Conservation (phyloP, 441 rosid species). For the Gossypium trilobum region DNA sequence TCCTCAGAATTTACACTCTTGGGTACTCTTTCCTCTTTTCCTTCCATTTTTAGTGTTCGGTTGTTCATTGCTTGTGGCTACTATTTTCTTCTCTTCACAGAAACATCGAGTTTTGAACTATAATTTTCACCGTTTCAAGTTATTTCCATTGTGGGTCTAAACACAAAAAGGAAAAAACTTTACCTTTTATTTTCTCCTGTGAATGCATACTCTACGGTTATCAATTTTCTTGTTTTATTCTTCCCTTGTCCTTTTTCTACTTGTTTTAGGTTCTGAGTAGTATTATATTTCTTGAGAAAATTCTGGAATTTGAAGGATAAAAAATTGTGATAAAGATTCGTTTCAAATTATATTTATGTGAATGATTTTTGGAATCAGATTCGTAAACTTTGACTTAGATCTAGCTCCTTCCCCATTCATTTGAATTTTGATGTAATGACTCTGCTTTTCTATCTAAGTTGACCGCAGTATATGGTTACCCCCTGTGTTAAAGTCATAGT, state of each 20-base stretch:
- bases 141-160: background rate
- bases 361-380: conserved; percentile 4
- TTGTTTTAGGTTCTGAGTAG: background rate
- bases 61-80: background rate
- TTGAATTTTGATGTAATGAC: background rate
- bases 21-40: conserved; percentile 40
- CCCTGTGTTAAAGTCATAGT: background rate
- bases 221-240: conserved; percentile 6
- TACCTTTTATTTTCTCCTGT: background rate
- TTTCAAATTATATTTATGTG: background rate
- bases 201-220: background rate
- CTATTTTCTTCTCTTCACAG: background rate
- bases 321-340: background rate
- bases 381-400: background rate
- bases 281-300: background rate
- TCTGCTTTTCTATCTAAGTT: background rate
- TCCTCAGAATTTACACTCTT: conserved; percentile 78
- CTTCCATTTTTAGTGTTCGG: background rate
- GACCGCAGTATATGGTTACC: background rate
- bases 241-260: background rate
- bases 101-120: background rate
- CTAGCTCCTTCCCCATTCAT: background rate
- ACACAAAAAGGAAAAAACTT: background rate
- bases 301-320: background rate
- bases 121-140: conserved; percentile 2